These are phyloP conservation scores for Fusarium chuoi DNA, from an alignment of 2,329 filamentous ascomycete species.

Conservation along the genomic window DNA sequence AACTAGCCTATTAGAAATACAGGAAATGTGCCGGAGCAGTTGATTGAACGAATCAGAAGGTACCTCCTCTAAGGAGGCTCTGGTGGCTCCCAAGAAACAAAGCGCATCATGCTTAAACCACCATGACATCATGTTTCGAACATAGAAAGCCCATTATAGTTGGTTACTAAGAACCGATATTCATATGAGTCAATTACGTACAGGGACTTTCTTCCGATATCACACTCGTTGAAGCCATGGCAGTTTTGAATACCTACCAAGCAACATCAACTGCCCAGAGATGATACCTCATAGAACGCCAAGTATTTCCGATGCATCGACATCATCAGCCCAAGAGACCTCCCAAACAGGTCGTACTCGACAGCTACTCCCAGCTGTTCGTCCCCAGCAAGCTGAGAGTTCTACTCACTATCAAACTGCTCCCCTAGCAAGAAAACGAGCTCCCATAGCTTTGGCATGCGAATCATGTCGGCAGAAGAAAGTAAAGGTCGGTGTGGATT, in stretches of 20 bases:
- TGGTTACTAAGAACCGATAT: not conserved
- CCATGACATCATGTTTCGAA: slow-evolving; percentile 3
- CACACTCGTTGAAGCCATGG: not conserved
- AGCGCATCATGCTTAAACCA: slow-evolving; percentile 4
- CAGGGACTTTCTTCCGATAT: not conserved
- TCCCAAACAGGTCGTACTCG: not conserved
- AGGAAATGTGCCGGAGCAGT: accelerated
- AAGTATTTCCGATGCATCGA: not conserved
- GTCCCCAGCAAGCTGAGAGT: not conserved
- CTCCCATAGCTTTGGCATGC: not conserved
- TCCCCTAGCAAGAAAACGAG: not conserved
- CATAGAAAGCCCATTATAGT: not conserved
- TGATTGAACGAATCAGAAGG: not conserved
- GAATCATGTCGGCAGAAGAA: slow-evolving; percentile 6
- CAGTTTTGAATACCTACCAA: not conserved
- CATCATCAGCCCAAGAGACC: not conserved
- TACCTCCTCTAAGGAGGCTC: accelerated
- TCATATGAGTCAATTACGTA: not conserved
- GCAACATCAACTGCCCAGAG: not conserved
- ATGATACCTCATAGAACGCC: not conserved
- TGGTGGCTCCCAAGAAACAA: not conserved
- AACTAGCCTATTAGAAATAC: not conserved
- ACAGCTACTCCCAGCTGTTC: not conserved
- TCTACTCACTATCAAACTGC: not conserved
- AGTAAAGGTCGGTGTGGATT: not conserved